Percentiles rank a stretch among this genome's conserved stretches.
Conservation (phyloP, 2,329 filamentous ascomycete genomes). For the Ustulina deusta region DNA sequence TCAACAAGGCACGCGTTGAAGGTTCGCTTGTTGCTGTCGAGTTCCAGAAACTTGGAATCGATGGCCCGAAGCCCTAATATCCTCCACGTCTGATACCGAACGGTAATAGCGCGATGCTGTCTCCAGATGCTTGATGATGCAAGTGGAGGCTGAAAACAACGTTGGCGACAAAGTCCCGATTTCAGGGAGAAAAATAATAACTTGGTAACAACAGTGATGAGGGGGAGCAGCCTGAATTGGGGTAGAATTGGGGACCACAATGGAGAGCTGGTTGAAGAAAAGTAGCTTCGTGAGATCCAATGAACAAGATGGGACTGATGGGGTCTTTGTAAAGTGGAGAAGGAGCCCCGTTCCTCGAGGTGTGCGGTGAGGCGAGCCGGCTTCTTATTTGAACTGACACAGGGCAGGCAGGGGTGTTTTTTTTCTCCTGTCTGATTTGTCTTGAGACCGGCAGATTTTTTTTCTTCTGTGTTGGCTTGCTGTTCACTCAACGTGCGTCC, state of each 20-base stretch:
- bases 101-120: conserved; percentile 43
- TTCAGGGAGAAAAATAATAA: conserved; percentile 40
- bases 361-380: conserved; percentile 50
- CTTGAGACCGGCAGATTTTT: conserved; percentile 35
- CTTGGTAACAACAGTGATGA: conserved; percentile 45
- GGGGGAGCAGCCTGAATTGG: conserved; percentile 51
- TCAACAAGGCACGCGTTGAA: conserved; percentile 39
- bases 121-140: conserved; percentile 42
- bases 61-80: conserved; percentile 42
- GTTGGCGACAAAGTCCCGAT: conserved; percentile 44
- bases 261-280: conserved; percentile 50
- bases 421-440: conserved; percentile 34
- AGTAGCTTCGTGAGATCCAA: conserved; percentile 54
- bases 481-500: conserved; percentile 43
- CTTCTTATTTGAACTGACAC: conserved; percentile 51
- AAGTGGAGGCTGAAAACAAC: conserved; percentile 41
- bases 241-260: conserved; percentile 53
- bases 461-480: conserved; percentile 35
- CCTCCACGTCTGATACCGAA: conserved; percentile 52
- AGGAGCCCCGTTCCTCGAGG: conserved; percentile 50
- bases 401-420: conserved; percentile 30
- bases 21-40: conserved; percentile 30
- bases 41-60: conserved; percentile 43
- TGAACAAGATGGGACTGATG: conserved; percentile 51
- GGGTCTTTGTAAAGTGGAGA: conserved; percentile 55